Conservation (phyloP, 73 alveolate species). For the Tetrahymena elliotti region DNA sequence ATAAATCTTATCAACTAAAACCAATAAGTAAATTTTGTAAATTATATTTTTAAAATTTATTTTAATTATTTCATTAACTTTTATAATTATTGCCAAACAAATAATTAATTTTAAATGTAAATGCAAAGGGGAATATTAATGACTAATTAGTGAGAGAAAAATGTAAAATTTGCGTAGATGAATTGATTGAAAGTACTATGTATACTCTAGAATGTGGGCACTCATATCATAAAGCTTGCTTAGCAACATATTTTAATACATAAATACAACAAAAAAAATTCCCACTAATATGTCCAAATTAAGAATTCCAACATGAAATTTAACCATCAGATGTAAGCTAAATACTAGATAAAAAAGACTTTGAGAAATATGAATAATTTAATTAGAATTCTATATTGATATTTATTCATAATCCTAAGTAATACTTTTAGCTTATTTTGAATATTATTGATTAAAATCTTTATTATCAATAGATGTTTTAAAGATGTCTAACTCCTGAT, state of each 20-base stretch:
- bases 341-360: neutral
- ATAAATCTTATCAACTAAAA: too few species aligned
- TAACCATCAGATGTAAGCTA: neutral
- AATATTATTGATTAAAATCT: too few species aligned
- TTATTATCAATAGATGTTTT: neutral
- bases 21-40: too few species aligned
- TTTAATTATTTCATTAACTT: too few species aligned
- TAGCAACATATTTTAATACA: neutral
- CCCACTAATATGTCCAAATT: neutral
- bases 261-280: neutral
- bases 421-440: too few species aligned
- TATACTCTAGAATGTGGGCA: neutral
- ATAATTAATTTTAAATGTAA: too few species aligned
- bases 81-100: too few species aligned
- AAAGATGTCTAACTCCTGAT: neutral
- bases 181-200: neutral
- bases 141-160: too few species aligned
- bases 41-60: too few species aligned
- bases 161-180: neutral
- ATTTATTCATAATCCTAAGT: neutral
- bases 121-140: too few species aligned
- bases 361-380: neutral
- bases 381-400: neutral
- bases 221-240: neutral
- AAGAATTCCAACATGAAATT: too few species aligned